Conservation (phyloP, 345 rosid genomes). For the Gossypium sturtianum region DNA sequence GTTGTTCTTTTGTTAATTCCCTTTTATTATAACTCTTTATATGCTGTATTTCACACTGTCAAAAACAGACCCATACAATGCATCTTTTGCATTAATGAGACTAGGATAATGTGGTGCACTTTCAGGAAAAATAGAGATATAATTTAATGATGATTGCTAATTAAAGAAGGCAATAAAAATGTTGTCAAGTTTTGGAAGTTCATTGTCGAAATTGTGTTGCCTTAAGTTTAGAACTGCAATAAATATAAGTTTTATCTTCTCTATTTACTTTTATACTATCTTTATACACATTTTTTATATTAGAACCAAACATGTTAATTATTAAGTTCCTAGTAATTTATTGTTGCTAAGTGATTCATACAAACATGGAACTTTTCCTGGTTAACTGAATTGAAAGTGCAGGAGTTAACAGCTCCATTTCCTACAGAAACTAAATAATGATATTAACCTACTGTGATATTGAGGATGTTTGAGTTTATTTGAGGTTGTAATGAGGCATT, state of each 20-base stretch:
- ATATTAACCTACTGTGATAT: neutral
- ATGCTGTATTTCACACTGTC: neutral
- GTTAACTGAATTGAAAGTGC: neutral
- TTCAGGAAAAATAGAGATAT: neutral
- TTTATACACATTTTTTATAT: neutral
- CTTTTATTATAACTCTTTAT: neutral
- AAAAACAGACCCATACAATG: neutral
- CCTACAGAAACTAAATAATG: neutral
- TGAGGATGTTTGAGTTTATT: slow-evolving; percentile 5
- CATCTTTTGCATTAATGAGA: neutral
- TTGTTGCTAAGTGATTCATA: neutral
- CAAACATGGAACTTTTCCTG: neutral
- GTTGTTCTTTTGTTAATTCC: neutral
- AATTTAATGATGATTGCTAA: neutral
- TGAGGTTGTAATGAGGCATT: slow-evolving; percentile 4
- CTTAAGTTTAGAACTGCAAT: neutral
- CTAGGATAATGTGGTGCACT: neutral
- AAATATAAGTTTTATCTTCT: neutral
- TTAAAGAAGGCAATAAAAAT: neutral
- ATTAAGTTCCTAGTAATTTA: neutral
- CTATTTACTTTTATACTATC: neutral
- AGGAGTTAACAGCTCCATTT: neutral
- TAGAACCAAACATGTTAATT: neutral
- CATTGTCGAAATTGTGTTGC: neutral
- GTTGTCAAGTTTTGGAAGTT: neutral